phyloP scores from a whole-genome alignment of 306 rosid species.

The Ormosia emarginata region DNA sequence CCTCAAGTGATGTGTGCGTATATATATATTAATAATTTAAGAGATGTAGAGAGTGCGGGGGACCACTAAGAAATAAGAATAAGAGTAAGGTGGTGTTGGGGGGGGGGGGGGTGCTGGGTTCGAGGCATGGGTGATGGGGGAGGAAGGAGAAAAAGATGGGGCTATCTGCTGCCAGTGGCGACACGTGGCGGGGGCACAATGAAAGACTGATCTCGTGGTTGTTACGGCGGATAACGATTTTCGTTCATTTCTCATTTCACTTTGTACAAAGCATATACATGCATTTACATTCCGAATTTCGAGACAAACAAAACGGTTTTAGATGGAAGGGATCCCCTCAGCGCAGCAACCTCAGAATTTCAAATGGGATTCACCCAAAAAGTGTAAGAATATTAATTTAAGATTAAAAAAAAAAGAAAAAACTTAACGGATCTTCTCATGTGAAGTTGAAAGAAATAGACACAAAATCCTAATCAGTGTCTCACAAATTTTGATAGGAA shows the following conservation, averaged over 20 bases:
- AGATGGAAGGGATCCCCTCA: too few species aligned
- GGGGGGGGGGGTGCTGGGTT: constrained; percentile 28
- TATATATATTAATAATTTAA: too few species aligned
- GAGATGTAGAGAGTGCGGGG: neutral
- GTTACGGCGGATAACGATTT: constrained; percentile 42
- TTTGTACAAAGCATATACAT: neutral
- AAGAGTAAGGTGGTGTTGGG: neutral
- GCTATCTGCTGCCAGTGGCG: constrained; percentile 16
- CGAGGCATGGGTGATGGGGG: constrained; percentile 23
- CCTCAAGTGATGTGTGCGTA: neutral
- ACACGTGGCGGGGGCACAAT: constrained; percentile 47
- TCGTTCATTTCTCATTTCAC: constrained; percentile 22
- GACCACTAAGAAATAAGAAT: neutral
- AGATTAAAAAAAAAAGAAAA: too few species aligned
- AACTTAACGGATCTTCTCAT: too few species aligned
- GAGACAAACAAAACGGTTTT: neutral
- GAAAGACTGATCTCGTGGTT: constrained; percentile 36
- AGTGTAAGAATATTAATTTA: too few species aligned
- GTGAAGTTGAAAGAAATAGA: too few species aligned
- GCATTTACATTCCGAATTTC: neutral
- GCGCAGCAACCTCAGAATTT: too few species aligned
- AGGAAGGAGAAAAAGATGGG: constrained; percentile 19
- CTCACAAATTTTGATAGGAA: too few species aligned
- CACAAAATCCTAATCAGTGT: too few species aligned
- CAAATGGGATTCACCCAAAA: too few species aligned